These are phyloP conservation scores for Sistotremastrum suecicum DNA, from an alignment of 768 basidiomycete genomes.

Conservation along the genomic window DNA sequence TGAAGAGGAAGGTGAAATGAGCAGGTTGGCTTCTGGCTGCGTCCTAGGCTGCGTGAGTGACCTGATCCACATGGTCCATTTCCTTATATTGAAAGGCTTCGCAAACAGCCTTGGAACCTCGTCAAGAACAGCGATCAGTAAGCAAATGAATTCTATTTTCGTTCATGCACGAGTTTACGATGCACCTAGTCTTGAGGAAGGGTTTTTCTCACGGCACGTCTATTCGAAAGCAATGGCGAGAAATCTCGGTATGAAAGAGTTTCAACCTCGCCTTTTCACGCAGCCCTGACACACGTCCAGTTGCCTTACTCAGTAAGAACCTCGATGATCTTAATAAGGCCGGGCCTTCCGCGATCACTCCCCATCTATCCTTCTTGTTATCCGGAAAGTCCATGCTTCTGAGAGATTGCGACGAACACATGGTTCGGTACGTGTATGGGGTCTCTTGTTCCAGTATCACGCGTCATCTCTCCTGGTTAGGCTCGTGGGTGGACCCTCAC, in stretches of 20 bases:
- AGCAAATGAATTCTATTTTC: conserved; percentile 7
- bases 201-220: conserved; percentile 42
- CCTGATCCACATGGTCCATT: conserved; percentile 6
- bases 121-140: conserved; percentile 22
- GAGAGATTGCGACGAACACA: conserved; percentile 41
- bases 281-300: too few species aligned
- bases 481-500: conserved; percentile 35
- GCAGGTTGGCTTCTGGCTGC: conserved; percentile 51
- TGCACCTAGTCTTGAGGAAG: conserved; percentile 33
- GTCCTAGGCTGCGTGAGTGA: conserved; percentile 59
- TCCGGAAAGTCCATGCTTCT: conserved; percentile 40
- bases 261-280: too few species aligned
- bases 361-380: conserved; percentile 23
- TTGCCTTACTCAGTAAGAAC: too few species aligned
- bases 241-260: conserved; percentile 33
- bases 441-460: too few species aligned
- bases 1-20: conserved; percentile 61
- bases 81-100: conserved; percentile 1
- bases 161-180: conserved; percentile 2
- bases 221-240: conserved; percentile 72
- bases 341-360: conserved; percentile 20
- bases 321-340: conserved; percentile 8
- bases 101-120: conserved; percentile 37
- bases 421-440: conserved; percentile 30
- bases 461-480: too few species aligned